phyloP scores from a whole-genome alignment of 164 flowering plant species.

The Umbilicus rupestris region DNA sequence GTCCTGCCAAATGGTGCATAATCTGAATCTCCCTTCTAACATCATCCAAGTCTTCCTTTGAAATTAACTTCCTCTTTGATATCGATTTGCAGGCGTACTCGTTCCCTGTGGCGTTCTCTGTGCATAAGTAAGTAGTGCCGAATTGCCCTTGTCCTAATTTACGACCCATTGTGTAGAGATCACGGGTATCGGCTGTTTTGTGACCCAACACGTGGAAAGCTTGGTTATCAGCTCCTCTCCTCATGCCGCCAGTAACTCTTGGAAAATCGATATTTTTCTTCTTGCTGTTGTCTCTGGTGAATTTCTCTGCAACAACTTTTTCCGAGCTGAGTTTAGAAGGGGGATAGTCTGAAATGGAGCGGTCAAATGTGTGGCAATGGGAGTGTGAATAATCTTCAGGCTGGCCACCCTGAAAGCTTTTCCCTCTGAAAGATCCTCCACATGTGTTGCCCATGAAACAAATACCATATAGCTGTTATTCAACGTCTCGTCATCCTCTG shows the following conservation, averaged over 20 bases:
- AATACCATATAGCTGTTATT: slow-evolving; percentile 8
- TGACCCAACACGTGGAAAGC: slow-evolving; percentile 71
- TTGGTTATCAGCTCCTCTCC: slow-evolving; percentile 44
- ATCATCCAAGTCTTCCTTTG: slow-evolving; percentile 79
- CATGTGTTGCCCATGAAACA: slow-evolving; percentile 96
- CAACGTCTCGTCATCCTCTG: slow-evolving; percentile 22
- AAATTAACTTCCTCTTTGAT: slow-evolving; percentile 77
- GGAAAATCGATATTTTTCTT: neutral
- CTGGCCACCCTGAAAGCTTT: slow-evolving; percentile 37
- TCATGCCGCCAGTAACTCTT: slow-evolving; percentile 38
- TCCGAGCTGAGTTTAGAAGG: slow-evolving; percentile 31
- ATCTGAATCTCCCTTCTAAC: slow-evolving; percentile 87
- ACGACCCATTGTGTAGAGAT: slow-evolving; percentile 69
- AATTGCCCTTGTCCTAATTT: slow-evolving; percentile 92
- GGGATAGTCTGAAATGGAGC: no score
- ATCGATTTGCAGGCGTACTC: slow-evolving; percentile 82
- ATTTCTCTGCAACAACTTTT: slow-evolving; percentile 26
- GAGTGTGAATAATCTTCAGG: no score
- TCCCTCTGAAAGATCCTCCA: slow-evolving; percentile 73
- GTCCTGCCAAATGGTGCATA: slow-evolving; percentile 90
- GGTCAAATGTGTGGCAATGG: no score
- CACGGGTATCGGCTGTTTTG: slow-evolving; percentile 66
- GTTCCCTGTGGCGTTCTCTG: slow-evolving; percentile 42
- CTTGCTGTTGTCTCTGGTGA: slow-evolving; percentile 25
- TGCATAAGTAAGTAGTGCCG: slow-evolving; percentile 75